Base-by-base conservation (phyloP, 1,139 yeast species). In the Arxiozyma slooffiae region DNA sequence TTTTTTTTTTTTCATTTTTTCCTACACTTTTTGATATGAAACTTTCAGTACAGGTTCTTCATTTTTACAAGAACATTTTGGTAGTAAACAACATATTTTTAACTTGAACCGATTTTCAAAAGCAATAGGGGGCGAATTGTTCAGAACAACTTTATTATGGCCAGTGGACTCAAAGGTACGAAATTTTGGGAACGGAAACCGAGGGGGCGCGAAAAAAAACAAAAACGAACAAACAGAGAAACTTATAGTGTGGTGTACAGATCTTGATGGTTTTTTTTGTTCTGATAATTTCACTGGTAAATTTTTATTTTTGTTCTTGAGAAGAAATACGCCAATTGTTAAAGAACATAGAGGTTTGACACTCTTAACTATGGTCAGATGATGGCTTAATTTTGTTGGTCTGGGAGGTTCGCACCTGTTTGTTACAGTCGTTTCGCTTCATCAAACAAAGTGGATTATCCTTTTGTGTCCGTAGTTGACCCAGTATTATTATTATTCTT, bases 381-480 rank as follows among this genome's bases (percentile, higher is more conserved):
- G 23, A 23, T 5, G 20, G 17, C 26, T 41, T 41, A 7, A n/a
- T n/a, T n/a, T n/a, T n/a, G 24, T 23, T 18, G n/a, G 24, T 40
- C 43, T 23, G 43, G 23, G 4, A 40, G 43, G n/a, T 41, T 41
- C 44, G 44, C 44, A n/a, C n/a, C n/a, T n/a, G 44, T 17, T 17
- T 41, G 36, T n/a, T 40, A 11, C n/a, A 14, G 36, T 30, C 3
- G 30, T 14, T n/a, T 41, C 26, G 44, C 24, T 41, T n/a, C 21
- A 5, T 41, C 18, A 9, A 21, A 20, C 7, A 24, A 20, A 16
- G 41, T 23, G 41, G 7, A 17, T 9, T 20, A 24, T 6, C 16
- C 9, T 22, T 21, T 39, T 16, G 21, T 18, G 18, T 22, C 17
- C 7, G 24, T 20, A 11, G 11, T 14, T 39, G 24, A 20, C 17